A percentile compares a stretch with the other conserved stretches of the same genome.
These are phyloP conservation scores for Arthrobotrys pseudoclavata DNA, from an alignment of 2,329 filamentous ascomycete species.

Conservation along the genomic window DNA sequence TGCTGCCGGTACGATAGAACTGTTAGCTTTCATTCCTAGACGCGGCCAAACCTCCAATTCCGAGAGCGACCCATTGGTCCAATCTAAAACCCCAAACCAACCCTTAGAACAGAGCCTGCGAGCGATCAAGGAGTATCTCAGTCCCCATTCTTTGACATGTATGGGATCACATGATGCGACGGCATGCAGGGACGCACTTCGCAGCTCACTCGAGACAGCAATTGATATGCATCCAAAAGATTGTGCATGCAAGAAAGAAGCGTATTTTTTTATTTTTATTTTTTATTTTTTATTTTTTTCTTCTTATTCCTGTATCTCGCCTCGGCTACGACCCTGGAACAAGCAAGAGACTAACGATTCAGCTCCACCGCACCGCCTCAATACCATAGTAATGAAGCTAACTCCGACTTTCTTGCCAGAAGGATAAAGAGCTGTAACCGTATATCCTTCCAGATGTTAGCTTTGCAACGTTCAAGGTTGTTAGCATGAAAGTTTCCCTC, in stretches of 20 bases:
- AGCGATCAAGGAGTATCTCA: conserved; percentile 14
- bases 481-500: conserved; percentile 33
- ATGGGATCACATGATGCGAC: conserved; percentile 53
- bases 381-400: conserved; percentile 13
- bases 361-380: conserved; percentile 31
- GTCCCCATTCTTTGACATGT: conserved; percentile 26
- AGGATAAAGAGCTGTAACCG: conserved; percentile 44
- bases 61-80: conserved; percentile 25
- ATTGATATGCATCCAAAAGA: conserved; percentile 44
- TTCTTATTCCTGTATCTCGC: conserved; percentile 13
- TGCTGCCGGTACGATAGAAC: conserved; percentile 10
- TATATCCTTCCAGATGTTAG: conserved; percentile 47
- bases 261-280: conserved; percentile 26
- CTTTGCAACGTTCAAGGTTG: conserved; percentile 58
- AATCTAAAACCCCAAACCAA: conserved; percentile 1
- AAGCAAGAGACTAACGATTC: conserved; percentile 20
- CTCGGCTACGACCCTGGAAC: conserved; percentile 29
- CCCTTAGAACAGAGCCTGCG: conserved; percentile 3
- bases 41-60: conserved; percentile 34
- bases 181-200: conserved; percentile 51
- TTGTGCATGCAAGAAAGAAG: conserved; percentile 45
- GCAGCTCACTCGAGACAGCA: conserved; percentile 32
- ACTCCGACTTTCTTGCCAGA: conserved; percentile 31
- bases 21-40: conserved; percentile 24
- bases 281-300: neutral